Percentiles rank a stretch among this genome's conserved stretches.
Evolutionary conservation across 768 basidiomycete species (phyloP).

Genomic region (Thelephora ganbajun): DNA sequence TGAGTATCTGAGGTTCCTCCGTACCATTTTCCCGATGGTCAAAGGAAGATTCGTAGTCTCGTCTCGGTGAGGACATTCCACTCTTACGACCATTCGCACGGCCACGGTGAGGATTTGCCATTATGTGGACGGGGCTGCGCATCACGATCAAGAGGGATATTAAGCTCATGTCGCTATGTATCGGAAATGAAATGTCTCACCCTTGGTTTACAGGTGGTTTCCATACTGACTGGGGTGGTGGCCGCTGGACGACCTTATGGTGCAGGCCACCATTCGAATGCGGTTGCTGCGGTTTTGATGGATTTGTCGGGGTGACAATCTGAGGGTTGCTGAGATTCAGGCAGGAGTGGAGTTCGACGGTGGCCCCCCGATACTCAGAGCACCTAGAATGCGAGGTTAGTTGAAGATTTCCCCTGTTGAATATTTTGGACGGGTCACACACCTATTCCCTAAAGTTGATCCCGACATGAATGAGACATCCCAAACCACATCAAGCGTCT

Average conservation of each 20-base stretch:
- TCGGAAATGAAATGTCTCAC: constrained; percentile 32
- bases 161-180: constrained; percentile 1
- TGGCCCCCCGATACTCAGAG: constrained; percentile 84
- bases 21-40: neutral
- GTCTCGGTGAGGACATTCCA: constrained; percentile 1
- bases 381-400: constrained; percentile 35
- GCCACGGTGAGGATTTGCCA: constrained; percentile 62
- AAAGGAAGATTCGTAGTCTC: neutral
- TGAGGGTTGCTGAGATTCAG: constrained; percentile 82
- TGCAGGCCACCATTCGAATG: constrained; percentile 39
- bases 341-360: constrained; percentile 76
- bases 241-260: constrained; percentile 50
- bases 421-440: constrained; percentile 6
- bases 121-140: constrained; percentile 43
- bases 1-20: neutral
- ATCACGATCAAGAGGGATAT: constrained; percentile 5
- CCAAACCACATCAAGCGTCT: constrained; percentile 91
- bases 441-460: constrained; percentile 74
- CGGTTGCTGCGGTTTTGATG: constrained; percentile 36
- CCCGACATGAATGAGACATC: constrained; percentile 94
- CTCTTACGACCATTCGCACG: constrained; percentile 15
- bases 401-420: neutral
- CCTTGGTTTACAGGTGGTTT: constrained; percentile 50
- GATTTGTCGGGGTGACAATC: constrained; percentile 65
- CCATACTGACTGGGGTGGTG: constrained; percentile 35